Evolutionary conservation across 2,329 filamentous ascomycete species (phyloP), one percentile per base, ranked within the genome.

Genomic region (Laburnicola sp.): DNA sequence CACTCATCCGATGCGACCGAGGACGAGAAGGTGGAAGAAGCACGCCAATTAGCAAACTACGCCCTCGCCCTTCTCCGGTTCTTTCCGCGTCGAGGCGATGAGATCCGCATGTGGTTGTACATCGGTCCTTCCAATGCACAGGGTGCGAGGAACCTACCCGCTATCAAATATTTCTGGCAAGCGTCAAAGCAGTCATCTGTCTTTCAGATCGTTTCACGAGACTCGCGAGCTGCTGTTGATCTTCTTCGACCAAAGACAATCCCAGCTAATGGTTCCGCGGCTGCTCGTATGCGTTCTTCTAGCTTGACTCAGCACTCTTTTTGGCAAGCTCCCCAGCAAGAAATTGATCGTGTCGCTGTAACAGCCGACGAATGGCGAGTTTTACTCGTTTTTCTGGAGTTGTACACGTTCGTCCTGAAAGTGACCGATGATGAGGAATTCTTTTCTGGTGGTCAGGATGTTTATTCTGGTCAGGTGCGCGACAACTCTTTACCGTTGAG

Each of bases 401-500:
- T 99, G 0, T 99, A 97, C 69, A 91, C 88, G 2, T 97, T 97
- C 68, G 85, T 97, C 2, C 78, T 97, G 9, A 88, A 94, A 61
- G 84, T 97, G 30, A 96, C 93, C 69, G 94, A 99, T 61, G 94
- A 99, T 57, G 93, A 97, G 59, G 94, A 99, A 63, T 99, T 99
- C 68, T 88, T 96, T 55, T 82, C 84, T 50, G 80, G 80, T 48
- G 54, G 75, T 72, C 34, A 75, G 23, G 62, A 64, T 10, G 39
- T 46, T 1, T 63, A 59, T 11, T 64, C 67, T 2, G 57, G 53
- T 7, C 62, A 69, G 32, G 49, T 63, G 9, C 76, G 78, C 47
- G 80, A 82, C 56, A 86, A 89, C 69, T 86, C 89, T 38, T 78
- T 97, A 4, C 82, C 84, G 1, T 74, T 93, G 7, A 70, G 75